Evolutionary conservation across 2,329 filamentous ascomycete species (phyloP).

Genomic region (Hymenoscyphus scutula): DNA sequence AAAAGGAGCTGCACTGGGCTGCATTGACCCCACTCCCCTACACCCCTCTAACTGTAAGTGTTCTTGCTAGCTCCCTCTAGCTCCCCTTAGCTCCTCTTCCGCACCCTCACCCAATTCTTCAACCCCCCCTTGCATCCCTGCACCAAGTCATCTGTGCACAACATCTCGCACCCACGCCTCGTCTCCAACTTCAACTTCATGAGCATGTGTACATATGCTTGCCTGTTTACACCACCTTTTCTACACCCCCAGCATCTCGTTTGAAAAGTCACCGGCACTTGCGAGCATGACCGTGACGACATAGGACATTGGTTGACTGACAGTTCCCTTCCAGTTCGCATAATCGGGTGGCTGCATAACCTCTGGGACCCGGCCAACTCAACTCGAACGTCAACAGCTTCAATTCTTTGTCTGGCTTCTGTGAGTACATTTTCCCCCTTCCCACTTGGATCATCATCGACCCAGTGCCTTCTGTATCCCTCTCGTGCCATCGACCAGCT

Average conservation of each 20-base stretch:
- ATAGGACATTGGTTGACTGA: conserved; percentile 22
- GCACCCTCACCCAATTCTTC: conserved; percentile 8
- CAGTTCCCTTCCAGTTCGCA: conserved; percentile 29
- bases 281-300: conserved; percentile 30
- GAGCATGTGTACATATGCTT: conserved; percentile 25
- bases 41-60: conserved; percentile 3
- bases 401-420: conserved; percentile 31
- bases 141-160: conserved; percentile 31
- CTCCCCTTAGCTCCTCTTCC: background rate
- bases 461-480: conserved; percentile 15
- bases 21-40: conserved; percentile 7
- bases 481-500: conserved; percentile 14
- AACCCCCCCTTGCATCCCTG: conserved; percentile 29
- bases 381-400: conserved; percentile 30
- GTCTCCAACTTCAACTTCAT: conserved; percentile 14
- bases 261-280: conserved; percentile 29
- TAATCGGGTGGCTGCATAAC: conserved; percentile 36
- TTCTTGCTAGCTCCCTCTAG: conserved; percentile 1
- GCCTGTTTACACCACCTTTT: conserved; percentile 14
- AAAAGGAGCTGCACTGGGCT: background rate
- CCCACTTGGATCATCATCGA: conserved; percentile 15
- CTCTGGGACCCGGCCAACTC: conserved; percentile 29
- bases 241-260: conserved; percentile 14
- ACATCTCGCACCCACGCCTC: conserved; percentile 19
- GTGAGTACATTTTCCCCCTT: conserved; percentile 28